Evolutionary conservation across 2,329 filamentous ascomycete genomes (phyloP).

Genomic region (Ceratocystis smalleyi): DNA sequence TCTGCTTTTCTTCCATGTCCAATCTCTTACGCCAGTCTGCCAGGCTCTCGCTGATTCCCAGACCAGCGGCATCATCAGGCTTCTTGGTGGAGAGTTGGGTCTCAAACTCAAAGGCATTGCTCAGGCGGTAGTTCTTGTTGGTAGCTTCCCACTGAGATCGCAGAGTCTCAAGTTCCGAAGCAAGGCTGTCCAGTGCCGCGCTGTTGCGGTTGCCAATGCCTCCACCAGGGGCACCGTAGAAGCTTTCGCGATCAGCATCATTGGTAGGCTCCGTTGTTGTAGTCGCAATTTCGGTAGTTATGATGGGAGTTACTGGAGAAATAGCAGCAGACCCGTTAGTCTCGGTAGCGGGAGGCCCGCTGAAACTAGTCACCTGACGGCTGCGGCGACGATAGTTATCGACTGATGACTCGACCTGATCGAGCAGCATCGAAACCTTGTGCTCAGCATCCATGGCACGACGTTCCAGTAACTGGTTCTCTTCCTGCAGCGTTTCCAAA

Average conservation of each 20-base stretch:
- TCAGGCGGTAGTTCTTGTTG: slow-evolving; percentile 85
- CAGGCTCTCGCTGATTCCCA: slow-evolving; percentile 52
- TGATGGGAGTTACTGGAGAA: slow-evolving; percentile 14
- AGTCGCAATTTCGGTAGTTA: slow-evolving; percentile 8
- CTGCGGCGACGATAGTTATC: slow-evolving; percentile 81
- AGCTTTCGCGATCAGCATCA: slow-evolving; percentile 41
- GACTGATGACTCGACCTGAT: slow-evolving; percentile 86
- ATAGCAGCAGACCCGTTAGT: slow-evolving; percentile 28
- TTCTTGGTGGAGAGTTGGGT: slow-evolving; percentile 26
- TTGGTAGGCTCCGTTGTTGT: slow-evolving; percentile 19
- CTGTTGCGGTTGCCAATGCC: slow-evolving; percentile 38
- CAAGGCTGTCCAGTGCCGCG: slow-evolving; percentile 71
- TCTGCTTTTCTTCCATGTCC: slow-evolving; percentile 35
- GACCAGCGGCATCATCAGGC: slow-evolving; percentile 29
- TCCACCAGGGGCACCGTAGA: slow-evolving; percentile 45
- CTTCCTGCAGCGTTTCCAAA: slow-evolving; percentile 65
- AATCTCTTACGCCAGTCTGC: slow-evolving; percentile 68
- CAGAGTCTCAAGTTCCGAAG: slow-evolving; percentile 79
- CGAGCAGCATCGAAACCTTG: slow-evolving; percentile 80
- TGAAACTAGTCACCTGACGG: slow-evolving; percentile 35
- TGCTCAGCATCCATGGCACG: slow-evolving; percentile 81
- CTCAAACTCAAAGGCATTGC: slow-evolving; percentile 80
- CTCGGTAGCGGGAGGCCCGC: slow-evolving; percentile 12
- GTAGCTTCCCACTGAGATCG: slow-evolving; percentile 89
- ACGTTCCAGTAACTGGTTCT: slow-evolving; percentile 67